Evolutionary conservation across 2,329 filamentous ascomycete species (phyloP).

Genomic region (Pseudogymnoascus sp.): DNA sequence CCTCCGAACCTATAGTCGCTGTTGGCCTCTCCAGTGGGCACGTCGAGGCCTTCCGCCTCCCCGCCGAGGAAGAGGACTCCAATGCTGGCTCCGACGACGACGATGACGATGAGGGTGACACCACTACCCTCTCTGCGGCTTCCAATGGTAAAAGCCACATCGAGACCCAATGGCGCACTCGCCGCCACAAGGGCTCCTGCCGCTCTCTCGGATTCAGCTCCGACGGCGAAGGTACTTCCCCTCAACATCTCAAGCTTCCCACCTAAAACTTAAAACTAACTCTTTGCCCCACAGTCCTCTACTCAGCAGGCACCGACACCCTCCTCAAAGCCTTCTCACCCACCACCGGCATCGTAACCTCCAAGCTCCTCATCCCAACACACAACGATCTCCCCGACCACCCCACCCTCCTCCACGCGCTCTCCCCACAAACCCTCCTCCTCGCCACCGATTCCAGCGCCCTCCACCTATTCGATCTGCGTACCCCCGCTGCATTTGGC

Average conservation of each 20-base stretch:
- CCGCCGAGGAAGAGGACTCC: slow-evolving; percentile 40
- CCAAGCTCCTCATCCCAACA: slow-evolving; percentile 72
- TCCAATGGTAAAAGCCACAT: slow-evolving; percentile 65
- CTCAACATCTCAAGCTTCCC: too few species aligned
- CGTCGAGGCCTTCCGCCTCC: slow-evolving; percentile 74
- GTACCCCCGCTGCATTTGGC: slow-evolving; percentile 47
- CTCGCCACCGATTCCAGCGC: slow-evolving; percentile 85
- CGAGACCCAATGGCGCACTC: slow-evolving; percentile 76
- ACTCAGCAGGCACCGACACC: slow-evolving; percentile 54
- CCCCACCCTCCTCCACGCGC: slow-evolving; percentile 72
- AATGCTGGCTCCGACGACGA: slow-evolving; percentile 41
- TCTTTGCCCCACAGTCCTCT: slow-evolving; percentile 37
- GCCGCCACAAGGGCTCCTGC: slow-evolving; percentile 90
- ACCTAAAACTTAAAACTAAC: slow-evolving; percentile 15
- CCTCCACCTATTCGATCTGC: slow-evolving; percentile 80
- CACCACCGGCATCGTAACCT: slow-evolving; percentile 57
- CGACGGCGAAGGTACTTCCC: slow-evolving; percentile 59
- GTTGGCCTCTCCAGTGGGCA: slow-evolving; percentile 80
- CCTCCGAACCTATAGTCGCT: slow-evolving; percentile 72
- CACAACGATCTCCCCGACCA: slow-evolving; percentile 43
- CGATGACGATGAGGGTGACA: slow-evolving; percentile 32
- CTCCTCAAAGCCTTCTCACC: slow-evolving; percentile 52
- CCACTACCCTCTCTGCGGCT: slow-evolving; percentile 34
- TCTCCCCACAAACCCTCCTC: slow-evolving; percentile 81
- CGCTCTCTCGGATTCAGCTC: slow-evolving; percentile 68